A percentile compares a stretch with the other conserved stretches of the same genome.
These are phyloP conservation scores for Cyanidioschyzon merolae DNA, from an alignment of 23 red algal genomes.

Conservation along the genomic window DNA sequence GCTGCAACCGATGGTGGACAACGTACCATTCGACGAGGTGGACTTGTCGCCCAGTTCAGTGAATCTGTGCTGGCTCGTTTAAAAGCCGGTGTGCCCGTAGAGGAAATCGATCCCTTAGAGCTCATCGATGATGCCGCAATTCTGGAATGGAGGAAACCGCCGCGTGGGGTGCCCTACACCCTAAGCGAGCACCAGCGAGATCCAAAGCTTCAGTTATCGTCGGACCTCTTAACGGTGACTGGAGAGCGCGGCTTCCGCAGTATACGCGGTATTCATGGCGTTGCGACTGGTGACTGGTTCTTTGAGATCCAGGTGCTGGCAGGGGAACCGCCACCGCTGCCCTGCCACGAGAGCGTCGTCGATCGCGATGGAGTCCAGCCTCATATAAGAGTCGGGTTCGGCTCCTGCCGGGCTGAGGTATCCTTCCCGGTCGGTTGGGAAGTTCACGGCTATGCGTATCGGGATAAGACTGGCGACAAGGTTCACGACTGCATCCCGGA, in stretches of 20 bases:
- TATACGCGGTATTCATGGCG: neutral
- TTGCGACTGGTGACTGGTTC: neutral
- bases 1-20: neutral
- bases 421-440: constrained; percentile 13
- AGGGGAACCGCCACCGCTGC: neutral
- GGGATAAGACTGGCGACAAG: constrained; percentile 16
- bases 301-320: constrained; percentile 8
- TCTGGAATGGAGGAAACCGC: constrained; percentile 9
- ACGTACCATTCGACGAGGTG: neutral
- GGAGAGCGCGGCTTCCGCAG: constrained; percentile 14
- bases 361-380: neutral
- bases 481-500: neutral
- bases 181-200: constrained; percentile 6
- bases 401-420: constrained; percentile 6
- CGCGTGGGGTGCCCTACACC: neutral
- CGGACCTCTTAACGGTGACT: neutral
- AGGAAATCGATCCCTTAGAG: constrained; percentile 15
- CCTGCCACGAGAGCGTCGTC: neutral
- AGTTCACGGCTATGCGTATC: constrained; percentile 11
- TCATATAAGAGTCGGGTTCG: neutral
- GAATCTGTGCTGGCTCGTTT: constrained; percentile 10
- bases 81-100: constrained; percentile 3
- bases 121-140: constrained; percentile 7
- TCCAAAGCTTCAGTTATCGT: neutral
- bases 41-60: constrained; percentile 5